Base-by-base conservation (phyloP, 2,329 filamentous ascomycete species). In the Metarhizium sp. region DNA sequence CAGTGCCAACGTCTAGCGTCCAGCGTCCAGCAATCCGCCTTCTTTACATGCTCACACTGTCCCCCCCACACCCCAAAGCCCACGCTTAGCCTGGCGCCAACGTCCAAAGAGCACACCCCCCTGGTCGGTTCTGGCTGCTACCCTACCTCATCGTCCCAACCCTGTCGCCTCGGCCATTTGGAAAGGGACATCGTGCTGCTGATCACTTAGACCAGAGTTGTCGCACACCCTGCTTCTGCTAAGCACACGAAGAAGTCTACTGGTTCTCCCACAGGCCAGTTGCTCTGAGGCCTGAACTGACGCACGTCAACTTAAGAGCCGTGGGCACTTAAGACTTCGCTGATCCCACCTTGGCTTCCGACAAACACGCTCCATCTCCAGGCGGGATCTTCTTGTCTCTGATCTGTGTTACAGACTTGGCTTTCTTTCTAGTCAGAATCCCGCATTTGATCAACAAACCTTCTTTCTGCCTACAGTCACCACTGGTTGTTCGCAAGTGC, bases 251-350 rank as follows among this genome's bases (percentile, higher is more conserved):
- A 65, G 62, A 64, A 64, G 66, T 71, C 68, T 67, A 70, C 67
- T 66, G 61, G 63, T 64, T 60, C 65, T 69, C 65, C 70, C 69
- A 67, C 67, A 65, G 66, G 30, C 63, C 72, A 72, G 66, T 66
- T 64, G 60, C 64, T 64, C 13, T 67, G 65, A 65, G 67, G 68
- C 65, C 64, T 65, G 66, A 45, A 66, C 68, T 71, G 68, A 70
- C 68, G 69, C 69, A 72, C 65, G 67, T 70, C 67, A 69, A 69
- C 69, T 68, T 63, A 60, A 46, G 45, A 68, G 57, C 59, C 62
- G 63, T 63, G 65, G 72, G 75, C 76, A 80, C 78, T 78, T 80
- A 80, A 80, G 70, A 79, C 75, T 74, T 76, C 75, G 78, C 77
- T 79, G 78, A 81, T 81, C 78, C 78, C 77, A 75, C 69, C 64